phyloP scores from a whole-genome alignment of 768 basidiomycete genomes.

The Leccinum subgranulosum region DNA sequence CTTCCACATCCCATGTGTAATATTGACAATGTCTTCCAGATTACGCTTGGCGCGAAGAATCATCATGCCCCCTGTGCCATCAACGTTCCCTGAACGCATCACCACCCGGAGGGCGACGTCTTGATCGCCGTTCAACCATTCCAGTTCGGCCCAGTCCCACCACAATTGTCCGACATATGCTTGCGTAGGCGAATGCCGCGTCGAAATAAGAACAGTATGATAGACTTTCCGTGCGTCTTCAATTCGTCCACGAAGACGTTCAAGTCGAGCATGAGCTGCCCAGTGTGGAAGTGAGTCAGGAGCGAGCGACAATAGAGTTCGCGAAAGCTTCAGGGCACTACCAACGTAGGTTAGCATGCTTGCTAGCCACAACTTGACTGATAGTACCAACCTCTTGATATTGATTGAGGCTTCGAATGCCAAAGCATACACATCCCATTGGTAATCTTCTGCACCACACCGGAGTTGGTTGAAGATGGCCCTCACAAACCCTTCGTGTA shows the following conservation, averaged over 20 bases:
- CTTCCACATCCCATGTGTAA: slow-evolving; percentile 42
- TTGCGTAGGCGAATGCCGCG: slow-evolving; percentile 35
- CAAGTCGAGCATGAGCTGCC: slow-evolving; percentile 75
- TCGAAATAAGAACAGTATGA: slow-evolving; percentile 56
- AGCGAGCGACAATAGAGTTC: slow-evolving; percentile 51
- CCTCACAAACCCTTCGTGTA: slow-evolving; percentile 51
- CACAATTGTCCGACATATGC: slow-evolving; percentile 50
- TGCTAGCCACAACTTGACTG: neutral
- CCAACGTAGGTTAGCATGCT: slow-evolving; percentile 9
- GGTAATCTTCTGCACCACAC: slow-evolving; percentile 44
- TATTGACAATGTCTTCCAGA: slow-evolving; percentile 50
- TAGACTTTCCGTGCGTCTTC: slow-evolving; percentile 80
- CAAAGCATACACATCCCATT: slow-evolving; percentile 65
- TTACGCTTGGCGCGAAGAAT: slow-evolving; percentile 62
- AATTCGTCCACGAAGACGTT: slow-evolving; percentile 57
- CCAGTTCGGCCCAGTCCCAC: slow-evolving; percentile 86
- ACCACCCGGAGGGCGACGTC: slow-evolving; percentile 53
- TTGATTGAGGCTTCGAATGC: slow-evolving; percentile 64
- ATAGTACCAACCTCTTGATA: slow-evolving; percentile 50
- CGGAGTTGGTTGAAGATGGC: slow-evolving; percentile 58
- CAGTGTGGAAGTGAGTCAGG: slow-evolving; percentile 63
- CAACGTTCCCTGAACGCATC: slow-evolving; percentile 50
- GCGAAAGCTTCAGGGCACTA: slow-evolving; percentile 72
- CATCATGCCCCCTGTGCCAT: slow-evolving; percentile 50
- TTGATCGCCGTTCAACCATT: slow-evolving; percentile 60